Percentiles rank a stretch among this genome's conserved stretches.
phyloP scores from a whole-genome alignment of 192 early-diverging fungal species.

The Coemansia umbellata region DNA sequence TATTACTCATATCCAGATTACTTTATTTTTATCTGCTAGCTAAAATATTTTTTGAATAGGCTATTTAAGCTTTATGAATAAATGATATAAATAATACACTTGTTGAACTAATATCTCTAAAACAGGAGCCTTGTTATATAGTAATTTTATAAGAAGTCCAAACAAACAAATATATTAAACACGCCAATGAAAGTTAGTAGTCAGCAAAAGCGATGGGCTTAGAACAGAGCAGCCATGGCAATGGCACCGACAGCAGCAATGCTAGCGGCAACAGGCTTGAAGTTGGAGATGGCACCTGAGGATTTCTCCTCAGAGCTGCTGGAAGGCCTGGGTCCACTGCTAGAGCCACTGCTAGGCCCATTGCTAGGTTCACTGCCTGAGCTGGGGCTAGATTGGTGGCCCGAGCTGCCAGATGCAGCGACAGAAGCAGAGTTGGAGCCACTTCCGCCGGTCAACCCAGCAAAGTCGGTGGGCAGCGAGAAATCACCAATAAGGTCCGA shows the following conservation, averaged over 20 bases:
- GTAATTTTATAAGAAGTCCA: not conserved
- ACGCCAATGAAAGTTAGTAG: not conserved
- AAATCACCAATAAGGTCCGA: too few species aligned
- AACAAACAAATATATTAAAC: not conserved
- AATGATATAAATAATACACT: too few species aligned
- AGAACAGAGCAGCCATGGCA: slow-evolving; percentile 22
- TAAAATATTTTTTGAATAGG: not conserved
- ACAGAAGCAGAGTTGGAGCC: too few species aligned
- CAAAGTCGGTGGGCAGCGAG: too few species aligned
- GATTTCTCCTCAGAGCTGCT: not conserved
- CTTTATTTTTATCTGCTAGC: not conserved
- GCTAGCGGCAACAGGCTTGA: slow-evolving; percentile 13
- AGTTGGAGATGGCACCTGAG: slow-evolving; percentile 6
- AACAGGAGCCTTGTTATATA: not conserved
- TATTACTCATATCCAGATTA: not conserved
- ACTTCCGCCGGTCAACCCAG: too few species aligned
- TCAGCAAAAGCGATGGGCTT: not conserved
- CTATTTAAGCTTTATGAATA: too few species aligned
- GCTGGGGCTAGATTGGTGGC: too few species aligned
- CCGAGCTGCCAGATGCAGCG: too few species aligned
- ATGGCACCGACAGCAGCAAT: slow-evolving; percentile 20
- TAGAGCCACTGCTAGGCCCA: too few species aligned
- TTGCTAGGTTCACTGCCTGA: too few species aligned
- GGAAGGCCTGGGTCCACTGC: too few species aligned
- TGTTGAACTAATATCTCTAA: not conserved